Percentiles rank a stretch among this genome's conserved stretches.
Evolutionary conservation across 2,329 filamentous ascomycete genomes (phyloP).

Genomic region (Boeremia exigua): DNA sequence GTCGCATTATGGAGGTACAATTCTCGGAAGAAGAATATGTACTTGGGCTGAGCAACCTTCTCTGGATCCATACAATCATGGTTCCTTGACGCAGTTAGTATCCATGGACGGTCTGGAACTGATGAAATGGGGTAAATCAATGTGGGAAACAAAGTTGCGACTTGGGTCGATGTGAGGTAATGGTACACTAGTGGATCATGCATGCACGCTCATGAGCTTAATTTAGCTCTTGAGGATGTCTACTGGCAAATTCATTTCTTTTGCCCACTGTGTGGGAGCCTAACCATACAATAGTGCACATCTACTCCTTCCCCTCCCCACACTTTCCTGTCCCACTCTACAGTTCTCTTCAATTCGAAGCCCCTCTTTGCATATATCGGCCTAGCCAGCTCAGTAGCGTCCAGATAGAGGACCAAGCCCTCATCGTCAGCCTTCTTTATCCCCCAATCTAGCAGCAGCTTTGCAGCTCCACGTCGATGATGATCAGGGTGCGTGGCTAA

Average conservation of each 20-base stretch:
- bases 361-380: slow-evolving; percentile 48
- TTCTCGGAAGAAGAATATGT: not conserved
- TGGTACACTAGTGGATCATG: not conserved
- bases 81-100: not conserved
- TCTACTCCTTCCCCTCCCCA: slow-evolving; percentile 40
- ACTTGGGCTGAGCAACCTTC: not conserved
- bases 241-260: not conserved
- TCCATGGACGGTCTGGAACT: not conserved
- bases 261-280: not conserved
- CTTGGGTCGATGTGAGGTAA: too few relatives aligned
- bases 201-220: not conserved
- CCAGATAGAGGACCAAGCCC: slow-evolving; percentile 49
- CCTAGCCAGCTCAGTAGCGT: slow-evolving; percentile 46
- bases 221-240: not conserved
- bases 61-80: not conserved
- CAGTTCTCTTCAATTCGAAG: slow-evolving; percentile 26
- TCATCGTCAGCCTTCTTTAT: slow-evolving; percentile 49
- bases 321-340: slow-evolving; percentile 33
- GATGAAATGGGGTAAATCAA: not conserved
- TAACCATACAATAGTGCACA: slow-evolving; percentile 41
- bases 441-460: slow-evolving; percentile 48
- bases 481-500: slow-evolving; percentile 49
- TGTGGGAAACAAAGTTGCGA: too few relatives aligned
- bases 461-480: slow-evolving; percentile 49
- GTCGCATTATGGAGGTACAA: not conserved